phyloP scores from a whole-genome alignment of 176 grass and related monocot species.

The Oryza australiensis region DNA sequence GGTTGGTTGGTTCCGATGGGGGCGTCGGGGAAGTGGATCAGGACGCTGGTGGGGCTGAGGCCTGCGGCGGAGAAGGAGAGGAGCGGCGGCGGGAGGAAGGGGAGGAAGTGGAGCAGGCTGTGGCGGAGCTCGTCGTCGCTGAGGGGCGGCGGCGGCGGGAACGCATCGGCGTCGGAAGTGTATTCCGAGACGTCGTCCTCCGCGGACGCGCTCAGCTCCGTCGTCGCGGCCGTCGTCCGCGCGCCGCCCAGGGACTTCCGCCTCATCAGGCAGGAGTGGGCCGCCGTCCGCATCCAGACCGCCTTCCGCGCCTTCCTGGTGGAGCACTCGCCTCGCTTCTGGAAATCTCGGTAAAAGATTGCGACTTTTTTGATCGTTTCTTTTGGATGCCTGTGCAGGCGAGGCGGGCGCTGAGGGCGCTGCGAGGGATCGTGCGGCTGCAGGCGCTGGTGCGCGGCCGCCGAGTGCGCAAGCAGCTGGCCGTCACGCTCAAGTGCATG shows the following conservation, averaged over 20 bases:
- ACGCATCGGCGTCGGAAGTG: conserved; percentile 52
- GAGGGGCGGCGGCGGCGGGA: background rate
- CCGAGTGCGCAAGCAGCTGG: conserved; percentile 77
- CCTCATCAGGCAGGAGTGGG: conserved; percentile 66
- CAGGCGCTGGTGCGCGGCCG: conserved; percentile 83
- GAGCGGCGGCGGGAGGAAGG: conserved; percentile 31
- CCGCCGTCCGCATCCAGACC: conserved; percentile 68
- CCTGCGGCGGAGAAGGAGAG: conserved; percentile 42
- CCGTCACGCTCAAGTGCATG: conserved; percentile 83
- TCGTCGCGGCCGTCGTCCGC: conserved; percentile 61
- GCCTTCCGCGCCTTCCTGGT: conserved; percentile 90
- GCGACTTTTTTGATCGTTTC: background rate
- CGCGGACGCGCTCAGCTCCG: conserved; percentile 54
- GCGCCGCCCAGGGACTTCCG: conserved; percentile 69
- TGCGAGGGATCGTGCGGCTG: conserved; percentile 78
- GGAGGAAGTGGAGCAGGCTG: conserved; percentile 67
- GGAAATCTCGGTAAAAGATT: background rate
- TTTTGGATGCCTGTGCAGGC: conserved; percentile 42
- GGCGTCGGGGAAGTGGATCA: conserved; percentile 80
- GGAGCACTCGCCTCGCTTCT: background rate
- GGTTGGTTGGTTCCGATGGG: conserved; percentile 42
- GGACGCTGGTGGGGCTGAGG: conserved; percentile 60
- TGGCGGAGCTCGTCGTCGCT: conserved; percentile 68
- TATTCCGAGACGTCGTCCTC: conserved; percentile 50
- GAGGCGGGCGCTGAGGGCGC: conserved; percentile 68